Evolutionary conservation across 352 stramenopile species (phyloP), one percentile per base, ranked within the genome.

Genomic region (Pythium folliculosum): DNA sequence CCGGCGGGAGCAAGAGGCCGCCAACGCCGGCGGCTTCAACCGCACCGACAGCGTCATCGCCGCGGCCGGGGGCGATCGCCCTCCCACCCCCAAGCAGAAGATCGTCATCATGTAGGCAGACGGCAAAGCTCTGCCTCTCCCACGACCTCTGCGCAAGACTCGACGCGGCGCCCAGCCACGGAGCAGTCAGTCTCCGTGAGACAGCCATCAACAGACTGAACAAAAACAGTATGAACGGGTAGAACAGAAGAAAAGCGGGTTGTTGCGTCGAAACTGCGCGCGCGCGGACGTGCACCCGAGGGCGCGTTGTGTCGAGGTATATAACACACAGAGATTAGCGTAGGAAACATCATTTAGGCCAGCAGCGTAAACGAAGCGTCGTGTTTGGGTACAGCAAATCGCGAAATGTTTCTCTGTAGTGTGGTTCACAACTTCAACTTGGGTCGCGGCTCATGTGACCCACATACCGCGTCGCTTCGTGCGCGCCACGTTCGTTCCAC

Each of bases 71-170:
- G 75, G 69, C 47, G 63, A 19, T 3, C 75, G 79, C 22, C 75
- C 78, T 7, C 73, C 85, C 25, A 94, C 85, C 17, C 85, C 85
- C 40, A 94, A 92, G 76, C 69, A 77, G 49, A 87, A 80, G 53
- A 94, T 94, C 53, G 83, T 92, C 44, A 89, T 78, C 38, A 90
- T 94, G 85, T 94, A 90, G 53, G 17, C 38, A 53, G 17, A 32
- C 27, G 27, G 27, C 27, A 32, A 32, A 32, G 27, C 27, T 32
- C 38, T 45, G 12, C 16, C 10, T 13, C 16, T 12, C 9, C 2
- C 38, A 45, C 38, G 38, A 45, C 38, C 38, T 45, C 38, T 2
- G 6, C 43, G 43, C 40, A 47, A 47, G 40, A 47, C n/a, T n/a
- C n/a, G 12, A 47, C 27, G 27, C 27, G 27, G 5, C 27, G 27